These are phyloP conservation scores for Cryptococcus maquisensis DNA, from an alignment of 1,284 basidiomycete species.

Conservation along the genomic window DNA sequence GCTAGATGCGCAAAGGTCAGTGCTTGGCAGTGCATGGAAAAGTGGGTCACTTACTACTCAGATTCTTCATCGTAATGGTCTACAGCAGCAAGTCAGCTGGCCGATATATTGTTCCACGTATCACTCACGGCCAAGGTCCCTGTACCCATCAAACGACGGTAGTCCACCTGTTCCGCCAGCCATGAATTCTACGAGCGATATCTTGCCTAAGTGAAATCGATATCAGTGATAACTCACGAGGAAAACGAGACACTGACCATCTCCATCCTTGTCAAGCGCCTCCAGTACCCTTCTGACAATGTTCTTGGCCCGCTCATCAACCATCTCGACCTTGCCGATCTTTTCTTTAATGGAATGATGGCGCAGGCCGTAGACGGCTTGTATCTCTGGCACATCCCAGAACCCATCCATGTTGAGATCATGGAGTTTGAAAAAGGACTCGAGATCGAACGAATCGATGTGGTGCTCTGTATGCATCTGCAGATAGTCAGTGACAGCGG, in stretches of 20 bases:
- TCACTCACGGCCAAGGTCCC: constrained; percentile 75
- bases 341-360: constrained; percentile 87
- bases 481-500: not conserved
- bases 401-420: constrained; percentile 76
- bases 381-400: constrained; percentile 76
- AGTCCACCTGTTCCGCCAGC: constrained; percentile 67
- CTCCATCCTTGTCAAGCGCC: constrained; percentile 69
- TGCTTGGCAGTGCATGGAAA: not conserved
- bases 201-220: constrained; percentile 50
- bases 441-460: constrained; percentile 47
- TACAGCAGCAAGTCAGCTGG: constrained; percentile 1
- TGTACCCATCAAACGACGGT: constrained; percentile 86
- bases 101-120: not conserved
- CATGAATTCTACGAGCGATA: constrained; percentile 76
- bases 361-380: constrained; percentile 91
- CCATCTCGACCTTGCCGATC: constrained; percentile 72
- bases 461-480: constrained; percentile 50
- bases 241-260: constrained; percentile 52
- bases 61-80: constrained; percentile 52
- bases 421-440: constrained; percentile 60
- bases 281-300: constrained; percentile 74
- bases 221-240: not conserved
- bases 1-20: constrained; percentile 27
- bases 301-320: constrained; percentile 76
- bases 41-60: constrained; percentile 48